Base-by-base conservation (phyloP, 345 rosid genomes). In the Moricandia arvensis region DNA sequence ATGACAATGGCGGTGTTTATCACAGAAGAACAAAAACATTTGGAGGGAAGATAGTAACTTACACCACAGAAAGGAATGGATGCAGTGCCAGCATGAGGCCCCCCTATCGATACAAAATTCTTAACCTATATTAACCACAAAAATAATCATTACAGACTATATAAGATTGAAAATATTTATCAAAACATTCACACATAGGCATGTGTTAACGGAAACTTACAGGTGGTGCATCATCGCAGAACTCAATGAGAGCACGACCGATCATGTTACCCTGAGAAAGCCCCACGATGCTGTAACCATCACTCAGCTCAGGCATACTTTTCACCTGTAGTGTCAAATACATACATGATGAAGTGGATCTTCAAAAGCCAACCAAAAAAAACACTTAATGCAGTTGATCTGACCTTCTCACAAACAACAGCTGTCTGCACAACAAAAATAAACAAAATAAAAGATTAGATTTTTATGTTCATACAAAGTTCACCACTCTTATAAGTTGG, bases 241-340 rank as follows among this genome's bases (percentile, higher is more conserved):
- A 85, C 78, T 93, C 94, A 70, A 93, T 71, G 71, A 93, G 21
- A 69, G 88, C 96, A 63, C 88, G 88, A 72, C 87, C 97, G 77
- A 93, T 61, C 89, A 90, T 54, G 82, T 65, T 81, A 74, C 97
- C 97, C 86, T 93, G 98, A 86, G 98, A 93, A 69, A 90, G 93
- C 79, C 97, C 97, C 33, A 93, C 89, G 5, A 93, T 79, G 80
- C 85, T 90, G 84, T 86, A 93, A 73, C 98, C 91, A 12, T 82
- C 66, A 29, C 80, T 82, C 41, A 93, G 93, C 82, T 88, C 90
- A 62, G 83, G 83, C 87, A 90, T 86, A 65, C 66, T 85, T 80
- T 88, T 93, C 74, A 90, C 89, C 93, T 88, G 81, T 57, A 55
- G 77, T 54, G 75, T 78, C 16, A 17, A 34, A 17, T 7, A 60